Percentiles rank a stretch among this genome's conserved stretches.
These are phyloP conservation scores for Casuarina cunninghamiana DNA, from an alignment of 306 rosid genomes.

Conservation along the genomic window DNA sequence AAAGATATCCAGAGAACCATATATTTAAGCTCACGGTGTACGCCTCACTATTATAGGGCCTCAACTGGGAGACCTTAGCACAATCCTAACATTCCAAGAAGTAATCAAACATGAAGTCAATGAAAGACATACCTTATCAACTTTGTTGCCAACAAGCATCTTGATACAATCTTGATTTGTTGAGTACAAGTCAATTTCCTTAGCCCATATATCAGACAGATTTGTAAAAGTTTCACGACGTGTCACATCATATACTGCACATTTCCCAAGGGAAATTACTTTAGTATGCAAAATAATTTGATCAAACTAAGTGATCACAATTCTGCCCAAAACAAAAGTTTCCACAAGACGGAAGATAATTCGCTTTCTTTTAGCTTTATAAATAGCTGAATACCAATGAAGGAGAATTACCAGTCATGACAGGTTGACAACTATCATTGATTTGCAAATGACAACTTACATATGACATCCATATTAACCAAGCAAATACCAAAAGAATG, in stretches of 20 bases:
- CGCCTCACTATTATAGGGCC: background rate
- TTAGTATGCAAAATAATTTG: constrained; percentile 8
- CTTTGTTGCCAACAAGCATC: constrained; percentile 85
- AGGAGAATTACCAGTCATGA: background rate
- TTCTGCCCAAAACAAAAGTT: background rate
- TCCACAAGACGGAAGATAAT: background rate
- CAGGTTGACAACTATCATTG: background rate
- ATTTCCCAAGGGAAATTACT: constrained; percentile 23
- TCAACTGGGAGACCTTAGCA: background rate
- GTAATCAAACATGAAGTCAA: constrained; percentile 7
- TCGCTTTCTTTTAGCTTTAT: background rate
- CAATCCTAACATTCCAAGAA: background rate
- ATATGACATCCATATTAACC: background rate
- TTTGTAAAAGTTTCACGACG: constrained; percentile 70
- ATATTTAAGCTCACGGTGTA: constrained; percentile 1
- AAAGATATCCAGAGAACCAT: background rate
- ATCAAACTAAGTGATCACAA: constrained; percentile 1
- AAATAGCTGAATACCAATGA: background rate
- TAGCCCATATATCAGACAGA: constrained; percentile 84
- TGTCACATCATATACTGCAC: constrained; percentile 70
- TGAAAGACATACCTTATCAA: constrained; percentile 53
- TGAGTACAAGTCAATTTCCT: constrained; percentile 72
- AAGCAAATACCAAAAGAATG: background rate
- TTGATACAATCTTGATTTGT: constrained; percentile 82
- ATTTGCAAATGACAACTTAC: background rate